Base-by-base conservation (phyloP, 1,284 basidiomycete genomes). In the Inonotus hispidus region DNA sequence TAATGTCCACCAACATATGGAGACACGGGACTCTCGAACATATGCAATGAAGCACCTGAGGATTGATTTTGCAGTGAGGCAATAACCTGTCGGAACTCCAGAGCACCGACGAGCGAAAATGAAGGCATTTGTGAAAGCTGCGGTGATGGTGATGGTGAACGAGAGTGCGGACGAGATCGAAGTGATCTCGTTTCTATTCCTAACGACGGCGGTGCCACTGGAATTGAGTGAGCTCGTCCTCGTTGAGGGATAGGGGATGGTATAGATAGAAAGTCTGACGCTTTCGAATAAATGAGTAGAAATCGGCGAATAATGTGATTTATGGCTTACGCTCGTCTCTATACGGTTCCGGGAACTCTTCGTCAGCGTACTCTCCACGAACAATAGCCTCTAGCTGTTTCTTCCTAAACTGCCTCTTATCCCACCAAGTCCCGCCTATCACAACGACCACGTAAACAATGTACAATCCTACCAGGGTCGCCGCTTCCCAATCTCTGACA, bases 51-150 rank as follows among this genome's bases (percentile, higher is more conserved):
- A 0, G 80, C 74, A 0, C 77, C 75, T 0, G 85, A 76, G 0
- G 87, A 84, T 66, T 89, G 80, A 55, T 80, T 78, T 60, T 86
- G 82, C 8, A 98, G 78, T 0, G 88, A 89, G 16, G 89, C 81
- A 14, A 98, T 89, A 14, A 97, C 90, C 63, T 95, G 88, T 29
- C 93, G 81, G 73, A 98, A 98, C 72, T 98, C 95, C 57, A 98
- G 83, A 0, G 95, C 95, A 8, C 95, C 92, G 2, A 97, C 83
- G 1, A 98, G 82, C 5, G 94, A 96, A 72, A 95, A 93, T 0
- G 88, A 90, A 1, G 89, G 89, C 74, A 92, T 82, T 62, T 83
- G 81, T 7, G 72, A 69, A 21, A 75, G 64, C 37, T 74, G 74
- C 7, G 77, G 69, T 58, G 72, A 70, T 1, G 74, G 73, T 0